phyloP scores from a whole-genome alignment of 257 asterid species.

The Solanum virginianum region DNA sequence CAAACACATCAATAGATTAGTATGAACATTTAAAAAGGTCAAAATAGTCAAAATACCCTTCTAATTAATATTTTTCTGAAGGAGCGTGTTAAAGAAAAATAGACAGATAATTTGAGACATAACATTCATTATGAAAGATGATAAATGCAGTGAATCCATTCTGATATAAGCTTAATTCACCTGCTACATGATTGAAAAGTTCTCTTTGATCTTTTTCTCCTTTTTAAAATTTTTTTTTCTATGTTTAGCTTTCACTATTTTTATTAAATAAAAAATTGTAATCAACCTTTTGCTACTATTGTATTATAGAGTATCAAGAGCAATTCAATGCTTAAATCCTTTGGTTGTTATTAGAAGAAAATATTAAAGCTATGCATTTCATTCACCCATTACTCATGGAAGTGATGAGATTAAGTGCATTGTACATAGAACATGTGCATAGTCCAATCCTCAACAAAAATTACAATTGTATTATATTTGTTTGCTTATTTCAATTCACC shows the following conservation, averaged over 20 bases:
- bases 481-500: background rate
- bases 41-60: background rate
- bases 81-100: background rate
- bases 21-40: background rate
- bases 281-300: background rate
- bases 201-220: background rate
- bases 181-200: background rate
- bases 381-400: background rate
- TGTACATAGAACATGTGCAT: background rate
- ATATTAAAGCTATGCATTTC: background rate
- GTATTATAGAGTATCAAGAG: background rate
- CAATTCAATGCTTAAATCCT: background rate
- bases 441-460: background rate
- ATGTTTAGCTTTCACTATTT: background rate
- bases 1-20: background rate
- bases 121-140: background rate
- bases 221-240: background rate
- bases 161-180: background rate
- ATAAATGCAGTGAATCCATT: background rate
- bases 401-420: background rate
- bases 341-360: background rate
- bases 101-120: background rate
- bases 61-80: background rate
- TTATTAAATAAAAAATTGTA: background rate
- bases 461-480: background rate